Percentiles rank a stretch among this genome's conserved stretches.
phyloP scores from a whole-genome alignment of 345 rosid genomes.

The Syzygium grande region DNA sequence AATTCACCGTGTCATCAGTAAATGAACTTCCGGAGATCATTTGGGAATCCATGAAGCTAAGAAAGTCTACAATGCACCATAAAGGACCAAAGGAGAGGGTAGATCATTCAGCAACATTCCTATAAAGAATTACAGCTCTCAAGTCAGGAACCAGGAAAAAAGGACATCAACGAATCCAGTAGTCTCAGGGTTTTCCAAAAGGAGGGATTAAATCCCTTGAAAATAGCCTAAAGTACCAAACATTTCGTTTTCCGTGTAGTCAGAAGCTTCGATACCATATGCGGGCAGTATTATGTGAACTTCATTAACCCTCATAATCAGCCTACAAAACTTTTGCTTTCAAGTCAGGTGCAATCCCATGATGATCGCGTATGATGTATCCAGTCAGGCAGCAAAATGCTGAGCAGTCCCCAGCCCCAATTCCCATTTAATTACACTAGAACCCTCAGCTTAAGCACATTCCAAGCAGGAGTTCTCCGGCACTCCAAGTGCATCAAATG shows the following conservation, averaged over 20 bases:
- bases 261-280: neutral
- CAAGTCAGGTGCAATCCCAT: neutral
- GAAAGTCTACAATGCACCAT: neutral
- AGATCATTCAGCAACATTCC: neutral
- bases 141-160: neutral
- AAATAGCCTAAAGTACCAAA: neutral
- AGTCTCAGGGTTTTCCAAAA: neutral
- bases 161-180: neutral
- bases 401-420: neutral
- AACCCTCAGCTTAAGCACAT: neutral
- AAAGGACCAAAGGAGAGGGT: neutral
- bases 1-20: neutral
- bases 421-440: neutral
- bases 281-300: neutral
- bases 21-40: neutral
- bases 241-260: neutral
- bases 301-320: neutral
- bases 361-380: neutral
- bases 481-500: neutral
- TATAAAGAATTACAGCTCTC: neutral
- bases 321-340: neutral
- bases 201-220: neutral
- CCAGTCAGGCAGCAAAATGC: neutral
- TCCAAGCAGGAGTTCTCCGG: neutral
- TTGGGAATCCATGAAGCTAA: neutral